Conservation (phyloP, 2,329 filamentous ascomycete genomes). For the Fonsecaea erecta region DNA sequence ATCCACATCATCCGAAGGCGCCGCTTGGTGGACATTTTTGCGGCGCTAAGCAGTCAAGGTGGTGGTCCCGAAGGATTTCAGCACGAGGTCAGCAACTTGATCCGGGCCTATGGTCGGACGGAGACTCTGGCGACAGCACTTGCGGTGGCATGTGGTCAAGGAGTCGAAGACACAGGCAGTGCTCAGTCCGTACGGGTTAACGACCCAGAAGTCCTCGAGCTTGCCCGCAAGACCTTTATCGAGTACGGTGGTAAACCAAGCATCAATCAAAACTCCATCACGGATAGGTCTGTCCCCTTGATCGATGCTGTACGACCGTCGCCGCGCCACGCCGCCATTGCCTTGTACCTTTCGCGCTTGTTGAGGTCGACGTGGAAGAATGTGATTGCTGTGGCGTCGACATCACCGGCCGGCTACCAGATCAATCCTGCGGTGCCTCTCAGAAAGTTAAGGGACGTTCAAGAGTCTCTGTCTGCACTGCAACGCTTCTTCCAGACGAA, state of each 20-base stretch:
- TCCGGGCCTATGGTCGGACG: slow-evolving; percentile 80
- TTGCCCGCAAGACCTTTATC: slow-evolving; percentile 84
- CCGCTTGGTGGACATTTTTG: slow-evolving; percentile 89
- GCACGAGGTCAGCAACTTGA: slow-evolving; percentile 79
- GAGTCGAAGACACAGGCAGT: slow-evolving; percentile 75
- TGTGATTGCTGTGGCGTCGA: slow-evolving; percentile 66
- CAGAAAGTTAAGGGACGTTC: slow-evolving; percentile 73
- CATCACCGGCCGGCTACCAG: slow-evolving; percentile 62
- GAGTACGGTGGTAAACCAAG: slow-evolving; percentile 88
- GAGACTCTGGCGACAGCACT: slow-evolving; percentile 90
- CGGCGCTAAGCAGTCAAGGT: slow-evolving; percentile 73
- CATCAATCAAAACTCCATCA: slow-evolving; percentile 74
- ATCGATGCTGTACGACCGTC: slow-evolving; percentile 86
- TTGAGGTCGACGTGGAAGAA: slow-evolving; percentile 87
- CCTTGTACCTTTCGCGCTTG: slow-evolving; percentile 85
- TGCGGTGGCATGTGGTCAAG: slow-evolving; percentile 93
- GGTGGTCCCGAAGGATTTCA: slow-evolving; percentile 80
- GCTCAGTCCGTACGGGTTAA: slow-evolving; percentile 71
- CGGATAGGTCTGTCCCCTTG: slow-evolving; percentile 64
- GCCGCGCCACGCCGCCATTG: slow-evolving; percentile 84
- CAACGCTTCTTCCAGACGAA: slow-evolving; percentile 85
- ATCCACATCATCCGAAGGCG: slow-evolving; percentile 83
- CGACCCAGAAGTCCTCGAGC: slow-evolving; percentile 83
- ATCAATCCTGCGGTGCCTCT: slow-evolving; percentile 70
- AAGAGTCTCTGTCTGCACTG: slow-evolving; percentile 78